These are phyloP conservation scores for Syzygium jambos DNA, from an alignment of 345 rosid genomes.

Conservation along the genomic window DNA sequence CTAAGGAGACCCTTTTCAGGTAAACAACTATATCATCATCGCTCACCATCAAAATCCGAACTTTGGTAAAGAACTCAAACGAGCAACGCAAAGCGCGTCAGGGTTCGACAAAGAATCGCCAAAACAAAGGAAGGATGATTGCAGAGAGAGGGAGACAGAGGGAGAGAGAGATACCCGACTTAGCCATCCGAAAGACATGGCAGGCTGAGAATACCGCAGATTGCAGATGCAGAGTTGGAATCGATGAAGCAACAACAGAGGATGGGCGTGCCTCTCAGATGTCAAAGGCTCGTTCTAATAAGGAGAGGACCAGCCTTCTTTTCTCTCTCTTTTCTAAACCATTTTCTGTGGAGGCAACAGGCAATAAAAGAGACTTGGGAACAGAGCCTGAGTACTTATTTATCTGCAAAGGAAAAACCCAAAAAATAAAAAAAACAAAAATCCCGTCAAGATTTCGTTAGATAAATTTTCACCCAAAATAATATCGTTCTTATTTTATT, in stretches of 20 bases:
- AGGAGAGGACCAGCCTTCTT: neutral
- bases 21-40: neutral
- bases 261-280: neutral
- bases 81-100: neutral
- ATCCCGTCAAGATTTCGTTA: too few relatives aligned
- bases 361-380: neutral
- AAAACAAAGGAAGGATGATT: neutral
- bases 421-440: too few relatives aligned
- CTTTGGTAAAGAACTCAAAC: neutral
- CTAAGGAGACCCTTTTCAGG: neutral
- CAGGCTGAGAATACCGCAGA: neutral
- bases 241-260: neutral
- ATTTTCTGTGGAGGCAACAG: neutral
- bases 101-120: neutral
- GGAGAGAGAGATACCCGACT: slow-evolving; percentile 24
- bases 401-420: neutral
- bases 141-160: neutral
- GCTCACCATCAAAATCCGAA: neutral
- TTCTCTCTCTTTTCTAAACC: neutral
- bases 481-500: too few relatives aligned
- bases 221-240: neutral
- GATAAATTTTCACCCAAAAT: too few relatives aligned
- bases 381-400: neutral
- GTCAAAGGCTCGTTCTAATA: neutral
- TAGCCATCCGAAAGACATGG: slow-evolving; percentile 54